phyloP scores from a whole-genome alignment of 2,329 filamentous ascomycete genomes.

The Epichloe aotearoae region DNA sequence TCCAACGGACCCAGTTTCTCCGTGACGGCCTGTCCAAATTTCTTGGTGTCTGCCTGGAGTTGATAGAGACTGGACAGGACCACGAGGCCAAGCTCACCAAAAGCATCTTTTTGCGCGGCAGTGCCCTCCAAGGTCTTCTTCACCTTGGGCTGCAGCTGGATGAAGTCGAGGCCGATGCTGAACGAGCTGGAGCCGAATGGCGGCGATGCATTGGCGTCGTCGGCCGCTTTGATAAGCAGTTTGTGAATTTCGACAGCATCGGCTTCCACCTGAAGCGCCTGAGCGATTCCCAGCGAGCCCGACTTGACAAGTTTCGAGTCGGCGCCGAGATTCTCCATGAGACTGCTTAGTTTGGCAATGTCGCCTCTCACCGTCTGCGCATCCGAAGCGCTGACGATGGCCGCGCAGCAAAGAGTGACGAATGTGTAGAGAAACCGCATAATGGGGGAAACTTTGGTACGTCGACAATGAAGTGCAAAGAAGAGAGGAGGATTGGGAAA shows the following conservation, averaged over 20 bases:
- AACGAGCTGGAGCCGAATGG: not conserved
- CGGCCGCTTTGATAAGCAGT: not conserved
- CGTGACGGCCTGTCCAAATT: not conserved
- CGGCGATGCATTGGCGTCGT: not conserved
- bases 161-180: not conserved
- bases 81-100: not conserved
- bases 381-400: not conserved
- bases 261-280: slow-evolving; percentile 1
- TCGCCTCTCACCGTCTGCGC: not conserved
- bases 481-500: too few species aligned
- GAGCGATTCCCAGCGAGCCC: not conserved
- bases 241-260: slow-evolving; percentile 1
- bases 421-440: not conserved
- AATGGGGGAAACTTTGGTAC: not conserved
- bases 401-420: not conserved
- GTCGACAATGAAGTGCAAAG: too few species aligned
- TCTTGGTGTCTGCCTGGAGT: not conserved
- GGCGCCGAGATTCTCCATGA: not conserved
- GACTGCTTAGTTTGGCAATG: not conserved
- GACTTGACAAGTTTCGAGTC: not conserved
- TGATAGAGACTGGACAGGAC: slow-evolving; percentile 2
- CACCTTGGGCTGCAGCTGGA: not conserved
- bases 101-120: not conserved
- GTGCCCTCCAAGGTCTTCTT: not conserved
- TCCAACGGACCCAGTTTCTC: slow-evolving; percentile 1